These are phyloP conservation scores for Gossypium turneri DNA, from an alignment of 345 rosid species.

Conservation along the genomic window DNA sequence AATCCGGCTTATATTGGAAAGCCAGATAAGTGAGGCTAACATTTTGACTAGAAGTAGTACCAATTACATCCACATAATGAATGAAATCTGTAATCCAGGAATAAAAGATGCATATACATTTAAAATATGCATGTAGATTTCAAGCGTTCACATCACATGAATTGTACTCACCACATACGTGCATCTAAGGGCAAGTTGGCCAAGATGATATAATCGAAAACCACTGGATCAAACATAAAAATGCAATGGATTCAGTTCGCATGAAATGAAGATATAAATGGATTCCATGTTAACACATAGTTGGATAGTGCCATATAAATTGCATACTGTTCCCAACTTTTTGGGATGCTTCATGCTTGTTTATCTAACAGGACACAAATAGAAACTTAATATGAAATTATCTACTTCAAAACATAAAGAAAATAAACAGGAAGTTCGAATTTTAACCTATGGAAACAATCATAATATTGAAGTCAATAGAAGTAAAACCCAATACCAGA, in stretches of 20 bases:
- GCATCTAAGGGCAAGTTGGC: not conserved
- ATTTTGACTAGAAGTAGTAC: not conserved
- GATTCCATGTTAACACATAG: not conserved
- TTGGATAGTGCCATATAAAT: not conserved
- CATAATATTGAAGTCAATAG: not conserved
- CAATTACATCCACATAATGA: not conserved
- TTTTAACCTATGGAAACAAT: not conserved
- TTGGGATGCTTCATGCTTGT: not conserved
- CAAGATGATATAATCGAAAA: not conserved
- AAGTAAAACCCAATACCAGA: slow-evolving; percentile 1
- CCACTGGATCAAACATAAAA: not conserved
- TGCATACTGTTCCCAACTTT: not conserved
- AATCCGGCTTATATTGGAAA: not conserved
- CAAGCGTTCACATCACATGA: not conserved
- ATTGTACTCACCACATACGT: not conserved
- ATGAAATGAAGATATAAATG: not conserved
- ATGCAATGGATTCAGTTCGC: not conserved
- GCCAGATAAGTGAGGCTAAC: not conserved
- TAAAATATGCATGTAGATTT: not conserved
- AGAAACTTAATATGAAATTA: not conserved
- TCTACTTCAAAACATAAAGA: not conserved
- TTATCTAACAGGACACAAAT: not conserved
- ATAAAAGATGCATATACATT: not conserved
- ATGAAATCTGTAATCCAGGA: not conserved
- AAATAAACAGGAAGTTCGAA: not conserved